These are phyloP conservation scores for Xylariaceae sp. DNA, from an alignment of 2,329 filamentous ascomycete genomes.

Conservation along the genomic window DNA sequence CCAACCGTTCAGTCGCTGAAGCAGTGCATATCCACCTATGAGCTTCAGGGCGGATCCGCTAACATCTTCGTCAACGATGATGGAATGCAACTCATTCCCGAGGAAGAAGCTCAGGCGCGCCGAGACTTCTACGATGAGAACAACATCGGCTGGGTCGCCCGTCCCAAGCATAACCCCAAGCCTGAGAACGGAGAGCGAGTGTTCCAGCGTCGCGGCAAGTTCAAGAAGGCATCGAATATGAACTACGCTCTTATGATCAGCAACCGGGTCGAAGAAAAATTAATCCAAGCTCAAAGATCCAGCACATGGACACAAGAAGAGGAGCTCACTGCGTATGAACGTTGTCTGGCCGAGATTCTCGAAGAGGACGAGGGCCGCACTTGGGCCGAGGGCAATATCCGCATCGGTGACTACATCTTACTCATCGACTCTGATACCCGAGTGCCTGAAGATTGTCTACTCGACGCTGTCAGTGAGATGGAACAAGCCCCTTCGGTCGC, in stretches of 20 bases:
- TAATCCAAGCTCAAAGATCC: conserved; percentile 54
- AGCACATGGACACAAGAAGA: conserved; percentile 66
- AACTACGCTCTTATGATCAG: conserved; percentile 68
- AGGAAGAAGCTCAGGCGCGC: conserved; percentile 46
- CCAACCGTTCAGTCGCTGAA: conserved; percentile 56
- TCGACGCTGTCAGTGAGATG: conserved; percentile 80
- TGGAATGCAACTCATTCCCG: conserved; percentile 60
- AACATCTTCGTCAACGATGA: conserved; percentile 70
- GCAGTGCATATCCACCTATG: conserved; percentile 57
- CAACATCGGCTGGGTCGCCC: conserved; percentile 55
- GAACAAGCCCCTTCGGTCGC: conserved; percentile 75
- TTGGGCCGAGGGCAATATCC: conserved; percentile 83
- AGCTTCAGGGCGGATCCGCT: conserved; percentile 62
- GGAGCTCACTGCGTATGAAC: conserved; percentile 64
- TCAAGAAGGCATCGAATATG: conserved; percentile 73
- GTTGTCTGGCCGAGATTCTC: conserved; percentile 63
- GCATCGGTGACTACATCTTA: conserved; percentile 79
- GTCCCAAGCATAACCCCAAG: conserved; percentile 51
- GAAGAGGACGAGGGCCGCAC: conserved; percentile 63
- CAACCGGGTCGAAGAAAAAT: conserved; percentile 68
- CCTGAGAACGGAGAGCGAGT: conserved; percentile 46
- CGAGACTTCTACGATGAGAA: conserved; percentile 57
- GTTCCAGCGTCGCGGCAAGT: conserved; percentile 63
- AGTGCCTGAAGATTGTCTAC: conserved; percentile 72
- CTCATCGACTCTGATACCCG: conserved; percentile 78